Conservation (phyloP, 306 rosid genomes). For the Vigna reflexopilosa region DNA sequence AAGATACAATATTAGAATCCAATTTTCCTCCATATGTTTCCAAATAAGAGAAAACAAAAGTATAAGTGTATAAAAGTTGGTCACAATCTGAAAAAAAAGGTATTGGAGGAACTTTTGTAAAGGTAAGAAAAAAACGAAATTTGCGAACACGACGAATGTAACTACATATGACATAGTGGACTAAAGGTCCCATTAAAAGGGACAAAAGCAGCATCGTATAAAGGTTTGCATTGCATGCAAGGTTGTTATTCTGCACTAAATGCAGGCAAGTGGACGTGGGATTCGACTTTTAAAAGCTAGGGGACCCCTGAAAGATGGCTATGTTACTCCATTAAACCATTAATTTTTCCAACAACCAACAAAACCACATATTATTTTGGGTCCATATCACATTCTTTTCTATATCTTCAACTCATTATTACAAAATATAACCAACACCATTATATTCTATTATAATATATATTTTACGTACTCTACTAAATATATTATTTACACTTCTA, state of each 20-base stretch:
- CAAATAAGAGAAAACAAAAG: not conserved
- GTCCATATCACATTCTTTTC: not conserved
- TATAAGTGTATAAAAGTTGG: not conserved
- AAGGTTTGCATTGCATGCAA: not conserved
- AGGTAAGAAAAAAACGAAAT: not conserved
- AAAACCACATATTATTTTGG: conserved; percentile 2
- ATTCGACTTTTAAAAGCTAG: not conserved
- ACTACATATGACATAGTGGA: not conserved
- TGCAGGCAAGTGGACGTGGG: not conserved
- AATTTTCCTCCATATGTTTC: not conserved
- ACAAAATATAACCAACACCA: not conserved
- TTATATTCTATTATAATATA: not conserved
- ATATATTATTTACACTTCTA: too few relatives aligned
- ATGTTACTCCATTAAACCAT: not conserved
- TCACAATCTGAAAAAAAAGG: not conserved
- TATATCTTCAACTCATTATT: not conserved
- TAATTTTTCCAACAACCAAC: not conserved
- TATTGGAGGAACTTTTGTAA: not conserved
- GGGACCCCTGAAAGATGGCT: not conserved
- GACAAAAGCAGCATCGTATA: not conserved
- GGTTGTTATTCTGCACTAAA: not conserved
- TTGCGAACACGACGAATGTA: not conserved
- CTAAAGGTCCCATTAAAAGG: not conserved
- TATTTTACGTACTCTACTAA: too few relatives aligned
- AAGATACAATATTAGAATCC: not conserved